Base-by-base conservation (phyloP, 805 yeast species). In the Sporopachydermia lactativora region DNA sequence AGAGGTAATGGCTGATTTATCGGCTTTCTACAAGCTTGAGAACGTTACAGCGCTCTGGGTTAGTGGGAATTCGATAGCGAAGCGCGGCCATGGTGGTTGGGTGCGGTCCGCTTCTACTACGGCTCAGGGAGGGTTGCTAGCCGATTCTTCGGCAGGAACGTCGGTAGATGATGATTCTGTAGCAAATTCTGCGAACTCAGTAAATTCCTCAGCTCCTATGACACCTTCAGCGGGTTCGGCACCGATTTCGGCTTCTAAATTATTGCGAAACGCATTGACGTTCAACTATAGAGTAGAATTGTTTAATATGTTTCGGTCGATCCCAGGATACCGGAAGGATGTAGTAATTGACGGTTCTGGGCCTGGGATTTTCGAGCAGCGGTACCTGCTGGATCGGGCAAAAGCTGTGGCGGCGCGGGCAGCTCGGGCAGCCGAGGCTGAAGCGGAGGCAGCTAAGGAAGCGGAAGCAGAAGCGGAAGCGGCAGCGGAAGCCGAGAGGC, bases 281-380 rank as follows among this genome's bases (percentile, higher is more conserved):
- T 3, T 38, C 53, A 24, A 24, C 13, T 44, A 51, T 36, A 44
- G 54, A 5, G 19, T 50, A 15, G 38, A 48, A 3, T 47, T 51
- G 8, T 51, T 51, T 43, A 51, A 51, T 18, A 18, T 41, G n/a
- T 51, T 51, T 31, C 19, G 55, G 17, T 17, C 40, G 14, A 41
- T 47, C 2, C 44, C 48, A 14, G 54, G 49, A 6, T 50, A 36
- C 31, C 34, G 42, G 17, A 42, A 45, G 4, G 54, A 51, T 36
- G 43, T 51, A 15, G n/a, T 41, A 35, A 46, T 51, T 5, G 54
- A 51, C 31, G 55, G 51, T 4, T 36, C 44, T 11, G 19, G 34
- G n/a, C 54, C 54, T 5, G 54, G 54, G 8, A n/a, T 51, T 19
- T 35, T 51, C 4, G 54, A 51, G 39, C 48, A 44, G 35, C 42